phyloP scores from a whole-genome alignment of 495 filamentous ascomycete species.

The Talaromyces liani region DNA sequence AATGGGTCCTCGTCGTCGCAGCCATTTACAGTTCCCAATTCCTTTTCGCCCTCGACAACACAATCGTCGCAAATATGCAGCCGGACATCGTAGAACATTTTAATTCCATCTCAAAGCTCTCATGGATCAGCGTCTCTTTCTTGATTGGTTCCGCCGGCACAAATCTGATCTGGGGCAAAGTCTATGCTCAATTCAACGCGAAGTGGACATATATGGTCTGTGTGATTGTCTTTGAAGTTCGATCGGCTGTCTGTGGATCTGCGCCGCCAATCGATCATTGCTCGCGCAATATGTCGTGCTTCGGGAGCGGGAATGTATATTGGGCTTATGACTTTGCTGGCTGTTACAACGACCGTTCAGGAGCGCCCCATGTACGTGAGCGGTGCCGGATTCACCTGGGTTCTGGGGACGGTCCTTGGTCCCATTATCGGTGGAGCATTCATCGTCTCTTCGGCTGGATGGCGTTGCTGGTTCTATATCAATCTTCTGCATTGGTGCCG shows the following conservation, averaged over 20 bases:
- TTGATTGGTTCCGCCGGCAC: conserved; percentile 39
- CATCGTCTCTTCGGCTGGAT: conserved; percentile 40
- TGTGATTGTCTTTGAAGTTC: conserved; percentile 43
- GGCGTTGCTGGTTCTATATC: conserved; percentile 69
- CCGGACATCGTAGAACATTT: conserved; percentile 43
- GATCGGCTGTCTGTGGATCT: conserved; percentile 47
- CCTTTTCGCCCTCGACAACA: conserved; percentile 52
- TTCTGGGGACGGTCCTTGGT: conserved; percentile 45
- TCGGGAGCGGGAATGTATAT: conserved; percentile 29
- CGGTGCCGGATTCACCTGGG: conserved; percentile 36
- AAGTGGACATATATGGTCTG: conserved; percentile 46
- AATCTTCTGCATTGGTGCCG: conserved; percentile 56
- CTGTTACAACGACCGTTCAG: conserved; percentile 19
- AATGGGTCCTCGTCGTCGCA: conserved; percentile 36
- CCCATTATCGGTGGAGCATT: conserved; percentile 61
- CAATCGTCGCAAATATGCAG: conserved; percentile 52
- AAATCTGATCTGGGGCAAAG: conserved; percentile 25
- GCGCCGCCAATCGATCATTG: conserved; percentile 46
- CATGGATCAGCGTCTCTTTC: conserved; percentile 52
- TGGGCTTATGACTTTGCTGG: conserved; percentile 26
- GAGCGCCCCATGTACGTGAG: conserved; percentile 30
- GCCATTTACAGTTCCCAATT: conserved; percentile 42
- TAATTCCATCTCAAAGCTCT: conserved; percentile 42
- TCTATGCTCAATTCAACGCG: conserved; percentile 44
- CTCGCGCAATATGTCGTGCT: conserved; percentile 37